These are phyloP conservation scores for Centella asiatica DNA, from an alignment of 129 eudicot species.

Conservation along the genomic window DNA sequence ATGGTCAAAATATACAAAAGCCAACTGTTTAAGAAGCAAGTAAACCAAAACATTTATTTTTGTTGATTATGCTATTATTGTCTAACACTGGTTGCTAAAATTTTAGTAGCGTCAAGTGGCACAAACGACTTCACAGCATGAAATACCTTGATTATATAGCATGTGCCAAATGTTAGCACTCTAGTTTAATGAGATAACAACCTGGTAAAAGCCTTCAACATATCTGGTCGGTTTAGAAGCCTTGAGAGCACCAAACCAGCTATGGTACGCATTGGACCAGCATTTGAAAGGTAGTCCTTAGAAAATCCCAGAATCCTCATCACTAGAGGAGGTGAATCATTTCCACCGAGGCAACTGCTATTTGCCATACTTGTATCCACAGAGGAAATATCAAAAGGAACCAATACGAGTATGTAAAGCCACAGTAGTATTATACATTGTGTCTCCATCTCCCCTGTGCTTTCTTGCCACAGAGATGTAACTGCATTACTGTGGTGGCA, in stretches of 20 bases:
- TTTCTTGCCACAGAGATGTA: conserved; percentile 76
- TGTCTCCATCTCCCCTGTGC: conserved; percentile 98
- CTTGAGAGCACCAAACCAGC: conserved; percentile 83
- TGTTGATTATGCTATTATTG: background rate
- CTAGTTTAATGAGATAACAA: background rate
- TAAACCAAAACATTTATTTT: background rate
- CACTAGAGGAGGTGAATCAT: conserved; percentile 79
- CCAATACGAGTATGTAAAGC: conserved; percentile 82
- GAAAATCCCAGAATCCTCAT: conserved; percentile 55
- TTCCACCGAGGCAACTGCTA: conserved; percentile 26
- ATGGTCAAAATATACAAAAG: too few relatives aligned
- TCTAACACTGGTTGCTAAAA: background rate
- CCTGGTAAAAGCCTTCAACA: conserved; percentile 84
- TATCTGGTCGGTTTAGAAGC: conserved; percentile 95
- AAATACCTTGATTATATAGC: background rate
- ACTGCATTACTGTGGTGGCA: conserved; percentile 47
- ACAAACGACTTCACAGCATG: background rate
- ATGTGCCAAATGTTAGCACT: background rate
- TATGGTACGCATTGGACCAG: conserved; percentile 95
- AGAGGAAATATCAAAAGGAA: conserved; percentile 92
- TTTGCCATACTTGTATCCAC: conserved; percentile 79
- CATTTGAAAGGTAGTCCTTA: conserved; percentile 72
- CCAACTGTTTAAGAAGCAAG: background rate
- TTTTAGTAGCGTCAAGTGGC: background rate
- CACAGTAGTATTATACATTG: conserved; percentile 82